These are phyloP conservation scores for Cryoendolithus antarcticus DNA, from an alignment of 2,329 filamentous ascomycete genomes.

Conservation along the genomic window DNA sequence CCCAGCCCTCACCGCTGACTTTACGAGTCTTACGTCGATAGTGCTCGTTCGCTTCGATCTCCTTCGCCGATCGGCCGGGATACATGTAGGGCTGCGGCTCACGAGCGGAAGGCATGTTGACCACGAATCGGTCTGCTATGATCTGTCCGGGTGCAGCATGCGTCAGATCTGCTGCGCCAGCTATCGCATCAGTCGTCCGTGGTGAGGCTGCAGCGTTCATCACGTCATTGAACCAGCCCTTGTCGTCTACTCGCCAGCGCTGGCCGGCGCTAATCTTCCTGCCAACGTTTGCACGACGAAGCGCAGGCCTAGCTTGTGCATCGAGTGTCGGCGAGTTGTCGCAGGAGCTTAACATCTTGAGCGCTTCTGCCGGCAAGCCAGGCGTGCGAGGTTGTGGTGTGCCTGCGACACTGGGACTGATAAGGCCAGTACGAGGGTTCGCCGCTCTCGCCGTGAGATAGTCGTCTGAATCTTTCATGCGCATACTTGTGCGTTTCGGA, in stretches of 20 bases:
- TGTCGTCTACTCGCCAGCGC: slow-evolving; percentile 8
- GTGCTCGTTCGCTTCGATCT: slow-evolving; percentile 21
- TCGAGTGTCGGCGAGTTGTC: slow-evolving; percentile 10
- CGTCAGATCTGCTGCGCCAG: slow-evolving; percentile 4
- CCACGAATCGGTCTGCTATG: slow-evolving; percentile 19
- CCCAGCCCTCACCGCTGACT: slow-evolving; percentile 17
- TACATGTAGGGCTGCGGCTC: slow-evolving; percentile 23
- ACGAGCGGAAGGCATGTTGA: slow-evolving; percentile 23
- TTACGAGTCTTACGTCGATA: slow-evolving; percentile 17
- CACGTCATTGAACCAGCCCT: slow-evolving; percentile 11
- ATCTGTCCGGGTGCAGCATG: neutral
- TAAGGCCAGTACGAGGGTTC: slow-evolving; percentile 22
- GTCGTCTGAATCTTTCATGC: slow-evolving; percentile 25
- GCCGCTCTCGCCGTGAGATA: slow-evolving; percentile 24
- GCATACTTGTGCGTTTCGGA: slow-evolving; percentile 11
- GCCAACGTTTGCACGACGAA: slow-evolving; percentile 15
- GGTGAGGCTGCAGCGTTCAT: slow-evolving; percentile 7
- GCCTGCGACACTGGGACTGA: slow-evolving; percentile 19
- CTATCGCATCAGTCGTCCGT: slow-evolving; percentile 4
- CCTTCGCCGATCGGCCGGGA: slow-evolving; percentile 16
- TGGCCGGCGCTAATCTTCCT: slow-evolving; percentile 14
- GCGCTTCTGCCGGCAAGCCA: slow-evolving; percentile 18
- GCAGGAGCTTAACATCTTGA: slow-evolving; percentile 5
- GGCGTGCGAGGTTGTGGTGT: slow-evolving; percentile 14
- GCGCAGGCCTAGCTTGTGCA: slow-evolving; percentile 6